Evolutionary conservation across 306 rosid species (phyloP), one percentile per base, ranked within the genome.

Genomic region (Amphicarpaea edgeworthii): DNA sequence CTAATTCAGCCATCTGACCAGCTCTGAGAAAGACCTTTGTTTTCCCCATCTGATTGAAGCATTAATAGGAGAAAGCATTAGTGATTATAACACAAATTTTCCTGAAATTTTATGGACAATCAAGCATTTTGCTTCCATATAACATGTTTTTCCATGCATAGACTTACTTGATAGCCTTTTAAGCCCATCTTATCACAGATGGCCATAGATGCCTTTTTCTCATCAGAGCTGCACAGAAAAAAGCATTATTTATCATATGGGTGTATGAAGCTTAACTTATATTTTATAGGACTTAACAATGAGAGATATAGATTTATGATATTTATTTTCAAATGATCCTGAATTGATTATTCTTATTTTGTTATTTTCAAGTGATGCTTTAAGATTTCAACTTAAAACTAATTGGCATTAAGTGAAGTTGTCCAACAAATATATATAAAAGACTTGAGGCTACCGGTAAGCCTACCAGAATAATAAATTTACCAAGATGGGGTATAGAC

Each of bases 1-100:
- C 97, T 76, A 92, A 65, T 83, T 92, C 97, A 32, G 97, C 97
- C 97, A 92, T 92, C 84, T 92, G 97, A 58, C 97, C 97, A 74
- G 97, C 97, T 85, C 97, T 82, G 45, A 92, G 91, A 78, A 92
- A 92, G 21, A 92, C 96, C 78, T 92, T 92, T 70, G 97, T 46
- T 76, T 90, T 92, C 5, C 97, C 97, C 83, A 92, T 92, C 97
- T 92, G 73, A 49, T 73, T 70, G 62, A 53, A 85, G 50, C 47
- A 70, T 61, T 20, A 12, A 11, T 54, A 15, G 24, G 79, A 14
- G 63, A 73, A 40, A 38, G 3, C 46, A 12, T 83, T 68, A 68
- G 24, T 67, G 65, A 30, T 45, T 76, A 34, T 43, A 71, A n/a
- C 59, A 23, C 59, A 37, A 54, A 20, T 76, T n/a, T n/a, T 72